Base-by-base conservation (phyloP, 148 eudicot genomes). In the Euryodendron excelsum region DNA sequence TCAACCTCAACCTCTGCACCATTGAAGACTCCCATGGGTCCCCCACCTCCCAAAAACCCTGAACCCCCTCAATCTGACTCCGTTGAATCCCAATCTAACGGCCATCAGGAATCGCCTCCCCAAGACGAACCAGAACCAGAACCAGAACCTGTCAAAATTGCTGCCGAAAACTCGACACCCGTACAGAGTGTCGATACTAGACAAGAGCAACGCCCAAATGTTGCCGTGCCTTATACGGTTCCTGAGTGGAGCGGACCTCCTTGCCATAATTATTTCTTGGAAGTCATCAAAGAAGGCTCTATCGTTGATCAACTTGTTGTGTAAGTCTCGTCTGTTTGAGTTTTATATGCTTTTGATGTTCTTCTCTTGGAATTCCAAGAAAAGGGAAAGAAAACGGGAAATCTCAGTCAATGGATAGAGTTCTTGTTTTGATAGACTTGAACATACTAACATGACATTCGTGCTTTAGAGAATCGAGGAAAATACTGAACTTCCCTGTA, bases 241-340 rank as follows among this genome's bases (percentile, higher is more conserved):
- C 99, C 99, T 44, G 80, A 82, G 20, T 96, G 99, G 99, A 89
- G 94, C 73, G 88, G 84, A 65, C 87, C 94, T 55, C 98, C 99
- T 10, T 73, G 87, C 36, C 90, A 85, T 59, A 82, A 85, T 13
- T 96, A 81, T 78, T 83, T 69, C 69, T 81, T 93, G 60, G 98
- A 96, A 82, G 90, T 96, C 55, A 93, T 96, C 50, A 96, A 96
- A 80, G 97, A 89, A 44, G 99, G 99, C 34, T 75, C 93, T 27
- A 93, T 96, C 76, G 79, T 91, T 56, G 91, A 96, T 80, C 85
- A 91, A 15, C 84, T 90, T 33, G 84, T 91, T 44, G 85, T 91
- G 99, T 96, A 84, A 71, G 79, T 79, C 28, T 37, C 30, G 36
- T 21, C 27, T 7, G 14, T 31, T 73, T 21, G 8, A 39, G 44